Percentiles rank a stretch among this genome's conserved stretches.
phyloP scores from a whole-genome alignment of 2,329 filamentous ascomycete genomes.

The Fusarium sp. region DNA sequence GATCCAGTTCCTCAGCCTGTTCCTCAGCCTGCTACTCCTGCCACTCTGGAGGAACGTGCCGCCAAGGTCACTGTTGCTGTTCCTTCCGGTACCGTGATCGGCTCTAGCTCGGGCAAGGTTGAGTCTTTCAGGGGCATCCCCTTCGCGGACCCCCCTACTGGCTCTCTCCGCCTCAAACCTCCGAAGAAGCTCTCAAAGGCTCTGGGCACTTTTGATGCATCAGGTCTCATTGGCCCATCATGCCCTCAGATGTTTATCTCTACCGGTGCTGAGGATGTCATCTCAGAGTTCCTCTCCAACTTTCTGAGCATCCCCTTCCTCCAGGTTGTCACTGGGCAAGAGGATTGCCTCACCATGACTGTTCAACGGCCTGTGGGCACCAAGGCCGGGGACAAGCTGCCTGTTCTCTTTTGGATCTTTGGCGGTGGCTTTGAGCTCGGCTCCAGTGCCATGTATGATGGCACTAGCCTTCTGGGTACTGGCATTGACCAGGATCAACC shows the following conservation, averaged over 20 bases:
- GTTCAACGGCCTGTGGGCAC: constrained; percentile 70
- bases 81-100: constrained; percentile 67
- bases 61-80: constrained; percentile 65
- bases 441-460: constrained; percentile 65
- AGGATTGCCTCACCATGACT: constrained; percentile 74
- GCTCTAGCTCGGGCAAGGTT: constrained; percentile 58
- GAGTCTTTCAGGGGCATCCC: constrained; percentile 82
- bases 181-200: constrained; percentile 68
- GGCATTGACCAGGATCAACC: constrained; percentile 60
- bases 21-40: constrained; percentile 35
- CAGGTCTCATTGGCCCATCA: constrained; percentile 62
- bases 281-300: constrained; percentile 59
- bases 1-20: background rate
- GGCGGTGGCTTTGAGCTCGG: constrained; percentile 73
- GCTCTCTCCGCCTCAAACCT: constrained; percentile 74
- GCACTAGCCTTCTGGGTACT: constrained; percentile 56
- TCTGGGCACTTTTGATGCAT: constrained; percentile 72
- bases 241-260: constrained; percentile 80
- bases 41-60: constrained; percentile 56
- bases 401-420: constrained; percentile 78
- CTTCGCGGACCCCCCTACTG: constrained; percentile 77
- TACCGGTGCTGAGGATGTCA: constrained; percentile 53
- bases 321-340: constrained; percentile 64
- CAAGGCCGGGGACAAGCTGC: constrained; percentile 65
- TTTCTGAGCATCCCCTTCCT: constrained; percentile 69